A percentile compares a stretch with the other conserved stretches of the same genome.
Conservation (phyloP, 495 filamentous ascomycete genomes). For the Entonaema liquescens region DNA sequence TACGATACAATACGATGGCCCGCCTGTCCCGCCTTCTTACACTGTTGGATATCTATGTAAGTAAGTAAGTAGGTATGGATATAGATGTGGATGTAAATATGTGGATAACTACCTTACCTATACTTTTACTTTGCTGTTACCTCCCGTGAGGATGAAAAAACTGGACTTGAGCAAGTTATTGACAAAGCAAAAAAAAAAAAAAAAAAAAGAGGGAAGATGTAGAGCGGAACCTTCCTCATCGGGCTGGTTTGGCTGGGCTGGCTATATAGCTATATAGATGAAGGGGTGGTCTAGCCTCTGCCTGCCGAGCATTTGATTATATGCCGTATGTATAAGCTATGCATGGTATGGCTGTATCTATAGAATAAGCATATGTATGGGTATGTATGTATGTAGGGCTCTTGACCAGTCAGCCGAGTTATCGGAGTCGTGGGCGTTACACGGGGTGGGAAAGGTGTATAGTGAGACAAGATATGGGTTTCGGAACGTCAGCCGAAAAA, state of each 20-base stretch:
- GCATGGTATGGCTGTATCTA: background rate
- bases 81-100: too few species aligned
- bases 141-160: background rate
- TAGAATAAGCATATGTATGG: background rate
- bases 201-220: background rate
- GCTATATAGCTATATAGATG: background rate
- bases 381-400: background rate
- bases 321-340: background rate
- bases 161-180: background rate
- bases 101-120: background rate
- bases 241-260: background rate
- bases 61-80: too few species aligned
- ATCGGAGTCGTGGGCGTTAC: background rate
- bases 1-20: background rate
- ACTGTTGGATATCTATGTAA: too few species aligned
- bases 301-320: constrained; percentile 12
- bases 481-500: constrained; percentile 28
- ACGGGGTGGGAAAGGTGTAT: background rate
- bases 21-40: too few species aligned
- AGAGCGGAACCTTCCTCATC: constrained; percentile 37
- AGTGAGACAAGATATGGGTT: constrained; percentile 12
- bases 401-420: background rate
- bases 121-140: background rate
- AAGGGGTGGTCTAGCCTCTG: constrained; percentile 1
- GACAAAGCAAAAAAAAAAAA: background rate